Evolutionary conservation across 768 basidiomycete genomes (phyloP).

Genomic region (Agaricus sinodeliciosus): DNA sequence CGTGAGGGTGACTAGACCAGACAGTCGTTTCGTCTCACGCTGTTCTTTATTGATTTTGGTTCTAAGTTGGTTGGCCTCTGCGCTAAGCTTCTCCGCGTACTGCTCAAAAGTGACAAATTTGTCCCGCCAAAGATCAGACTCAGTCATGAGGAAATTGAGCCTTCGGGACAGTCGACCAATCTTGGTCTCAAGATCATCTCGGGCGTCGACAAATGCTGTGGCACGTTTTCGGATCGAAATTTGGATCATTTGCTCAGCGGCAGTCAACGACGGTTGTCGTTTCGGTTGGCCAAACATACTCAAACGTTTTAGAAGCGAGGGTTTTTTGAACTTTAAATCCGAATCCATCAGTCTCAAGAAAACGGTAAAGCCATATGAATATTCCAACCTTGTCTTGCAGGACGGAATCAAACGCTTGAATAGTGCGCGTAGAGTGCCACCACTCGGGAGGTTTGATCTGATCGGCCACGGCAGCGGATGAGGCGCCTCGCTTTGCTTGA

Average conservation of each 20-base stretch:
- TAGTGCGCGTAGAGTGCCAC: constrained; percentile 91
- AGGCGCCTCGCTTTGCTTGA: constrained; percentile 74
- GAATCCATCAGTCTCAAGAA: constrained; percentile 8
- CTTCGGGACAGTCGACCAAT: constrained; percentile 81
- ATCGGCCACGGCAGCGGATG: constrained; percentile 79
- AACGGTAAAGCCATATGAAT: constrained; percentile 9
- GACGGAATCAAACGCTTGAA: constrained; percentile 85
- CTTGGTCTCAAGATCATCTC: constrained; percentile 92
- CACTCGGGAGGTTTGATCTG: constrained; percentile 87
- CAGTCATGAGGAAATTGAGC: constrained; percentile 89
- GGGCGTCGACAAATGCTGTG: constrained; percentile 89
- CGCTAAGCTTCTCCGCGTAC: constrained; percentile 86
- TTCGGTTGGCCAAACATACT: constrained; percentile 67
- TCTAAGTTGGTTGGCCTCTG: constrained; percentile 79
- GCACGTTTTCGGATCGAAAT: constrained; percentile 88
- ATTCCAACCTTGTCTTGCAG: constrained; percentile 68
- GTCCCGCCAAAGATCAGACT: constrained; percentile 85
- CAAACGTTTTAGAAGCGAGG: constrained; percentile 80
- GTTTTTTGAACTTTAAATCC: constrained; percentile 70
- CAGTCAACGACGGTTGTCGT: constrained; percentile 64
- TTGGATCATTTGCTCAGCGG: constrained; percentile 82
- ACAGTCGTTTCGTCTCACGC: constrained; percentile 78
- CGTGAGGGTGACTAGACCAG: constrained; percentile 71
- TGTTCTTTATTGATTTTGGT: constrained; percentile 89
- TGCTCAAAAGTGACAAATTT: constrained; percentile 93